Base-by-base conservation (phyloP, 176 grass and related monocot genomes). In the Canna indica region DNA sequence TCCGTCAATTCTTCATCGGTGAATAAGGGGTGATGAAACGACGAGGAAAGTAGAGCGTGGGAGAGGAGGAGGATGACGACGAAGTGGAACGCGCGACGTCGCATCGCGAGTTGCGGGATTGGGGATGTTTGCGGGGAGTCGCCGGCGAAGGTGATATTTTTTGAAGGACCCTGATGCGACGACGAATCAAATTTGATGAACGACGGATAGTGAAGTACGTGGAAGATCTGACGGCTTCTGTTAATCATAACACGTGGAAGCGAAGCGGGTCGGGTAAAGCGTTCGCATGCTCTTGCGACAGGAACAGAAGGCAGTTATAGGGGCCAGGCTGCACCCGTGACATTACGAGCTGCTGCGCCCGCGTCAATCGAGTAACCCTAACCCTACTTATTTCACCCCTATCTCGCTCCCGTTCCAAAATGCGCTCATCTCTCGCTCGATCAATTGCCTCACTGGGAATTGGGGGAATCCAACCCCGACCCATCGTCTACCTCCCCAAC, bases 1-100 rank as follows among this genome's bases (percentile, higher is more conserved):
- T 75, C 59, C 17, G 88, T 73, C 73, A 91, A 80, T 47, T 96
- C 91, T 1, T 96, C 85, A 15, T 58, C 63, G 28, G 85, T 75
- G 36, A 96, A 79, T 12, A 96, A 81, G 24, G 89, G 71, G 36
- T 81, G 78, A 17, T 76, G 81, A 13, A 71, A 4, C n/a, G 79
- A 61, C 16, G 30, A 35, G 30, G 20, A 12, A 30, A 34, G 10
- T 10, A 87, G 78, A 14, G 79, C 81, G n/a, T 71, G 7, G 54
- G 74, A 58, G 36, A 68, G 67, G 25, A 60, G 58, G 24, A 44
- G 57, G 20, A 64, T 12, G 12, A 64, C 26, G 36, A 26, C 4
- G 34, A 71, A 5, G 29, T 41, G 36, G 76, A 64, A 25, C 64
- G 35, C 64, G 12, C 7, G 58, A 9, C 58, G 58, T 60, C 64